Evolutionary conservation across 129 eudicot species (phyloP), one percentile per base, ranked within the genome.

Genomic region (Flaveria bidentis): DNA sequence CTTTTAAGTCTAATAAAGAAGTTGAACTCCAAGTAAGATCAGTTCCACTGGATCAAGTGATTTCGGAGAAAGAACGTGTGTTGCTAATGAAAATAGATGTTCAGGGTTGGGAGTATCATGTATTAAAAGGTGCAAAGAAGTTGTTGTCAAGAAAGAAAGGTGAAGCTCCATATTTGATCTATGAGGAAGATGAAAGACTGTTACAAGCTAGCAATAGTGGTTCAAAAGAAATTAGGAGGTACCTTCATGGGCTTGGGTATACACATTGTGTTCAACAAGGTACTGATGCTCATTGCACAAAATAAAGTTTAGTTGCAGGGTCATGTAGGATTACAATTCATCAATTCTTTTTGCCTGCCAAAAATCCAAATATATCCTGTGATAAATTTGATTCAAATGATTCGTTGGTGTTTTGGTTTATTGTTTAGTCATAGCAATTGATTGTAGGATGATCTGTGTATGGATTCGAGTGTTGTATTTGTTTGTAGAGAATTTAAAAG

Each of bases 51-150:
- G 50, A 45, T 45, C 12, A 45, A 9, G 50, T 94, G 49, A 87
- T 94, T 44, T 82, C 82, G 13, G 98, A 91, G 13, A 64, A 89
- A 0, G 97, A 88, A 75, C 77, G 81, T 2, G 96, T 94, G 46
- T 85, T 88, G 17, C 78, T 94, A 71, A 63, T 94, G 56, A 94
- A 80, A 88, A 2, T 94, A 62, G 98, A 94, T 77, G 98, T 94
- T 49, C 97, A 94, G 65, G 98, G 98, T 3, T 94, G 96, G 98
- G 98, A 91, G 80, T 86, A 85, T 75, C 98, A 91, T 73, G 97
- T 94, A 10, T 77, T 94, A 42, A 91, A 88, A 82, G 96, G 96
- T 30, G 97, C 50, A 9, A 62, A 85, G 28, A 91, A 91, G 83
- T 64, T 91, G 61, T 33, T 94, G 2, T 91, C 97, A 4, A 88